A percentile compares a stretch with the other conserved stretches of the same genome.
Evolutionary conservation across 805 yeast species (phyloP).

Genomic region (Komagataella pseudopastoris): DNA sequence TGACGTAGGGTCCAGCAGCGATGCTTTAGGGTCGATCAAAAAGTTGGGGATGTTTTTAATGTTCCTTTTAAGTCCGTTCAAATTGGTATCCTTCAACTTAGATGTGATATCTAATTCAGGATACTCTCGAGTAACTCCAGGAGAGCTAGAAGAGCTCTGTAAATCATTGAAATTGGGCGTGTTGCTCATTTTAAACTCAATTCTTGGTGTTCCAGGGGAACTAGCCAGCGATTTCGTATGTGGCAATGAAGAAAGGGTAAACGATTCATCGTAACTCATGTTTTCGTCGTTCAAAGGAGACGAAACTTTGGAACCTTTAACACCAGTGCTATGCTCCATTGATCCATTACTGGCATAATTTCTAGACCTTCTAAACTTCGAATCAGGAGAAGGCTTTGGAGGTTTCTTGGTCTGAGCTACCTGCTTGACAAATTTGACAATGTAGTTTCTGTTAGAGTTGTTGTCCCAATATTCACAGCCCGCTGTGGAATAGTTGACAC

Average conservation of each 20-base stretch:
- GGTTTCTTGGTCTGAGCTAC: not conserved
- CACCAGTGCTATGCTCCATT: not conserved
- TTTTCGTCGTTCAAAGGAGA: not conserved
- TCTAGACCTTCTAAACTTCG: not conserved
- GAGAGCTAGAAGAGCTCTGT: not conserved
- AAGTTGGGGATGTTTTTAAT: not conserved
- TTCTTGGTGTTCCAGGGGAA: not conserved
- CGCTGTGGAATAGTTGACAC: slow-evolving; percentile 39
- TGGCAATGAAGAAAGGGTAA: not conserved
- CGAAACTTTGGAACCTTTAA: not conserved
- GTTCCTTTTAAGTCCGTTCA: not conserved
- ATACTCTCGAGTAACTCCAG: not conserved
- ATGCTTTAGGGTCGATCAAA: not conserved
- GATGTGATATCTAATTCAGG: not conserved
- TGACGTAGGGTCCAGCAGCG: not conserved
- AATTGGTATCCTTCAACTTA: not conserved
- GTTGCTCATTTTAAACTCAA: not conserved
- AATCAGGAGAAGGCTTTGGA: not conserved
- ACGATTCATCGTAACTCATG: not conserved
- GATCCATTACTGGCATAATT: not conserved
- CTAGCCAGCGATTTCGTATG: not conserved
- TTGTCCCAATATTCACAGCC: slow-evolving; percentile 67
- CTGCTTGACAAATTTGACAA: slow-evolving; percentile 15
- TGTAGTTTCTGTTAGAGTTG: slow-evolving; percentile 47
- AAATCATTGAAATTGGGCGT: not conserved